Conservation (phyloP, 305 asterid species). For the Fraxinus sp. region DNA sequence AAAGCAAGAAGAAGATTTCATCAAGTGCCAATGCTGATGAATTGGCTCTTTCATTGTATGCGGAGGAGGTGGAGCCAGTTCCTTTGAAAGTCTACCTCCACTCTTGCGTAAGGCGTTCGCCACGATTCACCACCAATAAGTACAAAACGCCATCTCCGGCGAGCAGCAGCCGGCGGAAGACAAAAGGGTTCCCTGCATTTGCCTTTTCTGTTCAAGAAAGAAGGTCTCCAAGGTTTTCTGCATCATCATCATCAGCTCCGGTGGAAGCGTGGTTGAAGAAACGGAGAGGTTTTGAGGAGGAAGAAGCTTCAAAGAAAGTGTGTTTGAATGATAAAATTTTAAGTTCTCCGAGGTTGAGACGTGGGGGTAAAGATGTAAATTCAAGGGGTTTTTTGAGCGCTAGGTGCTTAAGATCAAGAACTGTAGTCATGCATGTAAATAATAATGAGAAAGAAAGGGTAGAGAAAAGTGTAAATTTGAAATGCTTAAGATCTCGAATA, state of each 20-base stretch:
- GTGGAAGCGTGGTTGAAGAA: conserved; percentile 30
- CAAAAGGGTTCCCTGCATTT: conserved; percentile 23
- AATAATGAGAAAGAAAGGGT: conserved; percentile 17
- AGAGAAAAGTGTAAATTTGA: conserved; percentile 5
- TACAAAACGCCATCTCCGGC: conserved; percentile 28
- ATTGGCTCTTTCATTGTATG: conserved; percentile 50
- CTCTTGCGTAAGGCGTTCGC: conserved; percentile 40
- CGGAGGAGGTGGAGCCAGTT: conserved; percentile 8
- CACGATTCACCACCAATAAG: conserved; percentile 33
- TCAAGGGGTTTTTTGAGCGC: conserved; percentile 29
- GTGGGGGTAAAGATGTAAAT: conserved; percentile 24
- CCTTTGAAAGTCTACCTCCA: conserved; percentile 33
- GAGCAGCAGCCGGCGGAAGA: background rate
- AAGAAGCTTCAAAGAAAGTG: conserved; percentile 26
- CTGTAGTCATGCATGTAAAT: conserved; percentile 28
- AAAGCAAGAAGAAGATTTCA: background rate
- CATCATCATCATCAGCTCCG: conserved; percentile 24
- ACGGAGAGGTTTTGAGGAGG: conserved; percentile 30
- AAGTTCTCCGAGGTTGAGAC: conserved; percentile 28
- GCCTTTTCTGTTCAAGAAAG: conserved; percentile 8
- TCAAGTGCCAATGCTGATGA: conserved; percentile 23
- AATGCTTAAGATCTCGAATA: conserved; percentile 29
- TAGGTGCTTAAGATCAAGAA: conserved; percentile 36
- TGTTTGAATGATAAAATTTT: background rate
- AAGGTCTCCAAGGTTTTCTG: conserved; percentile 24